Evolutionary conservation across 1,284 basidiomycete species (phyloP), one percentile per base, ranked within the genome.

Genomic region (Singerocomus inundabilis): DNA sequence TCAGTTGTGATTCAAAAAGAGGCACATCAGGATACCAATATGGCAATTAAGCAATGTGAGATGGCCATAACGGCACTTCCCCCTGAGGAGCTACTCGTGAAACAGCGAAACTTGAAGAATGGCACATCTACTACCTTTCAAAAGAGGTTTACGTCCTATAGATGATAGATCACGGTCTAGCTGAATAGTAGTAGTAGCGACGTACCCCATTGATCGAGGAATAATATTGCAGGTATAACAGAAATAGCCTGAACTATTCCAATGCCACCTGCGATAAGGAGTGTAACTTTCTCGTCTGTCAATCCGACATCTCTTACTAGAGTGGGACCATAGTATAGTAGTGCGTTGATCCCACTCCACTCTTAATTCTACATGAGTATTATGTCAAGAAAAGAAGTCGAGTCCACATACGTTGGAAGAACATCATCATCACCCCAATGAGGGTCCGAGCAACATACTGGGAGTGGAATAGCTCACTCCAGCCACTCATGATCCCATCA

Each of bases 341-440:
- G 63, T 6, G 88, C 87, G 60, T 91, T 91, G 55, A 90, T 90
- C 2, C 88, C 88, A 53, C 82, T 85, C 88, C 88, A 90, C 70
- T 90, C 88, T 90, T 21, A 58, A 18, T 18, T 21, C 6, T 37
- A 24, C 10, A 7, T 52, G 18, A 49, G 46, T 48, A 44, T 37
- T 16, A 28, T 38, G 18, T 18, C 13, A 36, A 33, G 18, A 10
- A 28, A 48, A 46, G 24, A 32, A 33, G 18, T 4, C 8, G 33
- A 24, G 3, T 2, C 21, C 18, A 70, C 84, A 35, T 57, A 88
- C 87, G 88, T 69, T 90, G 88, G 58, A 89, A 90, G 49, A 87
- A 80, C 84, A 89, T 89, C 61, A 88, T 79, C 57, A 81, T 65
- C 8, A 88, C 70, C 2, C 86, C 88, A 42, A 90, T 77, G 62